Evolutionary conservation across 768 basidiomycete genomes (phyloP).

Genomic region (Dacryopinax spathularia): DNA sequence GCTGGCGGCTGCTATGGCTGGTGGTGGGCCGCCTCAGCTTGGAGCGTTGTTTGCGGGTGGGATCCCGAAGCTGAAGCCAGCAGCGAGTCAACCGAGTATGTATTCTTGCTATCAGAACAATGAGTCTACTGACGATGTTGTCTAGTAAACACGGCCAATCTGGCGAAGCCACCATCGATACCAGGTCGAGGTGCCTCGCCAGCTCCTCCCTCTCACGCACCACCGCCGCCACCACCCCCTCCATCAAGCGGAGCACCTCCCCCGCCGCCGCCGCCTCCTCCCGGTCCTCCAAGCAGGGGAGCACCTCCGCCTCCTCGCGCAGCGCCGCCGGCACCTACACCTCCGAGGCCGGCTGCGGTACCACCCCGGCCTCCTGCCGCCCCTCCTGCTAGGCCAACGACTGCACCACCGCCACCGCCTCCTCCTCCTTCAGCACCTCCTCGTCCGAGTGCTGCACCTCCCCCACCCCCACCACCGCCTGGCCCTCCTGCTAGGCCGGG

Average conservation of each 20-base stretch:
- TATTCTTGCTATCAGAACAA: not conserved
- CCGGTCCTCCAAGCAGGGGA: constrained; percentile 17
- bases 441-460: constrained; percentile 20
- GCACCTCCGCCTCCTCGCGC: constrained; percentile 21
- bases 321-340: constrained; percentile 23
- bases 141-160: constrained; percentile 44
- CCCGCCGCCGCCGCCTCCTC: constrained; percentile 28
- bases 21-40: constrained; percentile 59
- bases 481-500: constrained; percentile 12
- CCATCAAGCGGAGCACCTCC: not conserved
- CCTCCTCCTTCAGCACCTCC: constrained; percentile 16
- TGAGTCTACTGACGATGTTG: not conserved
- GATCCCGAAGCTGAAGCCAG: constrained; percentile 76
- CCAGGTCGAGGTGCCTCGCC: constrained; percentile 34
- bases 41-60: constrained; percentile 81
- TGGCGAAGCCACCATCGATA: constrained; percentile 54
- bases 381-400: constrained; percentile 19
- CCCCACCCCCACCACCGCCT: constrained; percentile 18
- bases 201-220: not conserved
- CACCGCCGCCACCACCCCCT: constrained; percentile 17
- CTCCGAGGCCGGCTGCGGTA: constrained; percentile 16
- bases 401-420: constrained; percentile 14
- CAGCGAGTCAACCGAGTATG: constrained; percentile 34
- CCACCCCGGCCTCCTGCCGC: constrained; percentile 22
- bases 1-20: constrained; percentile 14